Evolutionary conservation across 2,329 filamentous ascomycete genomes (phyloP).

Genomic region (Epichloe festucae): DNA sequence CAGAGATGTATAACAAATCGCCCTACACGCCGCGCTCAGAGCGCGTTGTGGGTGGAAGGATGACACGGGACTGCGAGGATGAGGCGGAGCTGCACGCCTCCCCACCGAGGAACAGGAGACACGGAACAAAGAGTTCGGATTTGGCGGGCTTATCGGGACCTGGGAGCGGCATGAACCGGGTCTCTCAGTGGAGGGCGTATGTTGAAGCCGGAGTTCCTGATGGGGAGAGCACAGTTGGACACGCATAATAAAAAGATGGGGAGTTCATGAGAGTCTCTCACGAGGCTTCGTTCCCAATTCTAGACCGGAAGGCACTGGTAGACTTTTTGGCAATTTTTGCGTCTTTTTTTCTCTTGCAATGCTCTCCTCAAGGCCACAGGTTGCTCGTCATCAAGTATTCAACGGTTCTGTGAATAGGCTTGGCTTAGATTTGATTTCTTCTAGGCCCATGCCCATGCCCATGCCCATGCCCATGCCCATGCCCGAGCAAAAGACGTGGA

Average conservation of each 20-base stretch:
- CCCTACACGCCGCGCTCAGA: slow-evolving; percentile 18
- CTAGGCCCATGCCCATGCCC: too few relatives aligned
- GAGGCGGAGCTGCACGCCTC: slow-evolving; percentile 15
- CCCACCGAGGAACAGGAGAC: slow-evolving; percentile 17
- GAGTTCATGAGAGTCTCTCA: not conserved
- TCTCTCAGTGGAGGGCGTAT: slow-evolving; percentile 35
- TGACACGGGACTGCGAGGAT: slow-evolving; percentile 19
- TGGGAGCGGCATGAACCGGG: slow-evolving; percentile 30
- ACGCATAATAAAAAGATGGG: not conserved
- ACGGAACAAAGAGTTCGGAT: slow-evolving; percentile 27
- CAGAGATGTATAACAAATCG: slow-evolving; percentile 20
- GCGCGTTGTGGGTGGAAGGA: slow-evolving; percentile 15
- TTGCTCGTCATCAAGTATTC: not conserved
- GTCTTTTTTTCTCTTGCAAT: too few relatives aligned
- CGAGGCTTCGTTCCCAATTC: not conserved
- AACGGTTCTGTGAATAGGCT: too few relatives aligned
- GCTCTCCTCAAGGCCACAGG: not conserved
- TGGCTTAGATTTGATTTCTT: too few relatives aligned
- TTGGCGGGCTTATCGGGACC: slow-evolving; percentile 35
- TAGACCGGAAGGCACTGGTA: not conserved
- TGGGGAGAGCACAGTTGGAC: slow-evolving; percentile 11
- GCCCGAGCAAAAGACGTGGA: too few relatives aligned
- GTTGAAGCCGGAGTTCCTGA: slow-evolving; percentile 31
- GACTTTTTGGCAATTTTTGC: not conserved
- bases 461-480: too few relatives aligned